Base-by-base conservation (phyloP, 345 rosid species). In the Firmiana major region DNA sequence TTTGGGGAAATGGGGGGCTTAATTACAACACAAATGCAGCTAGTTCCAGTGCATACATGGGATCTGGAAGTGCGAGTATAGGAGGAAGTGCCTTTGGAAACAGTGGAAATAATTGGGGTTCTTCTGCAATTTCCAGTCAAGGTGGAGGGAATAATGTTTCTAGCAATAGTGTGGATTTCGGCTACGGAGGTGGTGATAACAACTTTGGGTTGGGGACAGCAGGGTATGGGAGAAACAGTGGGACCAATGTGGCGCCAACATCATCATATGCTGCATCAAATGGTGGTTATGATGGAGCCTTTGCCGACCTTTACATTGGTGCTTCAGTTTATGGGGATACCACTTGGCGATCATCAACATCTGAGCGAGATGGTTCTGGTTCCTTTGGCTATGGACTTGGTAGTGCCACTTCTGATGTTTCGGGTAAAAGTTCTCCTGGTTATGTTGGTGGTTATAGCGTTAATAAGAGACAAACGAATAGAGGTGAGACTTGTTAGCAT, bases 1-100 rank as follows among this genome's bases (percentile, higher is more conserved):
- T 91, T 85, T 91, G 91, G 97, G 93, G 91, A 70, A 84, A 82
- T 77, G 93, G 94, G 58, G 89, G 84, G 5, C 86, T 84, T 58
- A 84, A 84, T 76, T 83, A 82, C 77, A 85, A 78, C 75, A 69
- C 84, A 54, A 86, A 71, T 80, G 75, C 88, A 75, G 63, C 85
- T 45, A 85, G 76, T 79, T 85, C 89, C 62, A 83, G 31, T 80
- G 82, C 86, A 60, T 84, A 80, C 75, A 36, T 79, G 63, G 89
- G 88, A 77, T 81, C 92, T 54, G 89, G 89, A 79, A 83, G 81
- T 78, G 89, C 84, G 70, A 79, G 72, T 78, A 51, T 84, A 48
- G 91, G 87, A 73, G 94, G 87, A 80, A 89, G 55, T 58, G 81
- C 77, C 71, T 83, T 86, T 83, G 88, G 88, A 31, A 85, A 77